phyloP scores from a whole-genome alignment of 345 rosid genomes.

The Alliaria petiolata region DNA sequence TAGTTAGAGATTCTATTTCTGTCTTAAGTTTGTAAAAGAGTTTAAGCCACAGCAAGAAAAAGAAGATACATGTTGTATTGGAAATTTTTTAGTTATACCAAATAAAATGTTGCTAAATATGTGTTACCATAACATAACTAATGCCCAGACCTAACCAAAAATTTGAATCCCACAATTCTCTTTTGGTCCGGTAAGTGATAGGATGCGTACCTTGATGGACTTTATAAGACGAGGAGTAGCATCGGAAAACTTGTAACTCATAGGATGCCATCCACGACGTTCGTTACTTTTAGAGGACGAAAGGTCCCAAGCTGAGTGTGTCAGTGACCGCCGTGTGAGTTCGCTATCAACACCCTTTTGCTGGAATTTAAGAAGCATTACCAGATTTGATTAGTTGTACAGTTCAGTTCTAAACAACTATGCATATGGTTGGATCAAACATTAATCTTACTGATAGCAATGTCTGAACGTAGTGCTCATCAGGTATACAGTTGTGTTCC shows the following conservation, averaged over 20 bases:
- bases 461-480: slow-evolving; percentile 96
- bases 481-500: slow-evolving; percentile 97
- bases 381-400: not conserved
- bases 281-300: slow-evolving; percentile 66
- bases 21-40: not conserved
- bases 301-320: slow-evolving; percentile 86
- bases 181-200: too few relatives aligned
- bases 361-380: slow-evolving; percentile 38
- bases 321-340: slow-evolving; percentile 70
- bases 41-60: not conserved
- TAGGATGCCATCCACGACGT: slow-evolving; percentile 95
- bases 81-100: not conserved
- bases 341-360: slow-evolving; percentile 79
- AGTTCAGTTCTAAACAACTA: not conserved
- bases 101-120: not conserved
- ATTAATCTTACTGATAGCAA: slow-evolving; percentile 67
- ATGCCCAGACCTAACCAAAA: not conserved
- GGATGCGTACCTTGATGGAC: slow-evolving; percentile 64
- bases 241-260: slow-evolving; percentile 74
- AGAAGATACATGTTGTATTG: not conserved
- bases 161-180: not conserved
- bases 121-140: not conserved
- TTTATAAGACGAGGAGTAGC: slow-evolving; percentile 65
- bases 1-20: not conserved
- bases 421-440: slow-evolving; percentile 8